Base-by-base conservation (phyloP, 768 basidiomycete genomes). In the Tylopilus sp. region DNA sequence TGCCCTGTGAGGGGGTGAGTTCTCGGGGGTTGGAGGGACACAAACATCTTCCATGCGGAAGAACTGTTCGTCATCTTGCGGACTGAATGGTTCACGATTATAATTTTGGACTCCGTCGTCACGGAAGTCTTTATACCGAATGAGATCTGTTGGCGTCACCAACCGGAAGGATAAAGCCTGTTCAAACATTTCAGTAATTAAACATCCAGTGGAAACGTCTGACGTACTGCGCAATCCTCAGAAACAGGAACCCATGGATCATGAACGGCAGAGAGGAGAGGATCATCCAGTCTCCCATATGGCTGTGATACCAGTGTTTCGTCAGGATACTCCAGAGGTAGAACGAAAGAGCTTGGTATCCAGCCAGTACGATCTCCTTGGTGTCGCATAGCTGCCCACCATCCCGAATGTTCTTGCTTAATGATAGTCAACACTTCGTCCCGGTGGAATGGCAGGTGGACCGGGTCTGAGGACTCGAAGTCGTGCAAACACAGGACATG, bases 381-480 rank as follows among this genome's bases (percentile, higher is more conserved):
- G 12, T 70, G 69, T 22, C 81, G 75, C 70, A 86, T 78, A 19
- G 88, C 89, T 19, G 86, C 88, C 87, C 88, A 91, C 89, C 88
- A 91, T 11, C 89, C 89, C 2, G 83, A 80, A 13, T 78, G 75
- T 66, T 89, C 86, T 66, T 80, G 76, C 67, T 82, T 83, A 41
- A 91, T 74, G 47, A 91, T 73, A 22, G 81, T 78, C 26, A 92
- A 69, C 21, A 89, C 78, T 57, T 90, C 88, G 55, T 82, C 80
- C 70, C 80, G 79, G 36, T 69, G 69, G 67, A 91, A 89, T 4
- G 79, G 71, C 17, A 90, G 74, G 51, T 84, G 82, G 60, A 77
- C 78, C 16, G 75, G 68, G 58, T 89, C 89, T 22, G 77, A 71
- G 4, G 86, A 79, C 22, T 74, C 64, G 60, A 87, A 90, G 68